Evolutionary conservation across 768 basidiomycete genomes (phyloP), one percentile per base, ranked within the genome.

Genomic region (Lactarius vividus): DNA sequence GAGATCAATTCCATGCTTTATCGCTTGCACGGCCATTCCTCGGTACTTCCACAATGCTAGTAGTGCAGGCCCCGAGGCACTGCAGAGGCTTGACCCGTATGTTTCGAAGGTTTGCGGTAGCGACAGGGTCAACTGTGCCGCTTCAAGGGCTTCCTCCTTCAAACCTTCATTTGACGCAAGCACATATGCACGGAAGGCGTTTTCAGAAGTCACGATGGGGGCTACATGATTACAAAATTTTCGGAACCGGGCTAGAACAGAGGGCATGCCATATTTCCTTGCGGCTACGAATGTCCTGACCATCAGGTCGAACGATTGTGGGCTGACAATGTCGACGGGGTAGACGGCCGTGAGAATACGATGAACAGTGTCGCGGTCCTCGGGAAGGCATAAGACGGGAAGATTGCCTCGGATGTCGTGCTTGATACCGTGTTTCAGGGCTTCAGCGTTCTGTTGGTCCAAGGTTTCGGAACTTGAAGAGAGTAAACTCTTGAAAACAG

Each of bases 311-410:
- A 59, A 28, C 4, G 66, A 56, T 16, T 15, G 57, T 13, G 66
- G 63, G 37, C 58, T 44, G 29, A 37, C 46, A n/a, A 66, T 29
- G 20, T 62, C 52, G 49, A 46, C 49, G 2, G 63, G 63, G 66
- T 67, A 65, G 26, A 65, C 55, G 52, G 42, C 44, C 3, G 65
- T 58, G n/a, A 65, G 62, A 16, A 64, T 46, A 42, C 56, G 37
- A 16, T 66, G 65, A 4, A 66, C 3, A 23, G 65, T 66, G 11
- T 66, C 61, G 23, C 49, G 31, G 26, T 67, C 62, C 42, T 65
- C 57, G 26, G 62, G 9, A 16, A 65, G 46, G 31, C 65, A 46
- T 3, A 59, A 28, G 31, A 58, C 31, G n/a, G 46, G 62, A 42
- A 66, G 57, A 39, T 55, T 16, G 10, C 33, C 29, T 13, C 20